Conservation (phyloP, 1,284 basidiomycete species). For the Cystobasidiaceae sp. region DNA sequence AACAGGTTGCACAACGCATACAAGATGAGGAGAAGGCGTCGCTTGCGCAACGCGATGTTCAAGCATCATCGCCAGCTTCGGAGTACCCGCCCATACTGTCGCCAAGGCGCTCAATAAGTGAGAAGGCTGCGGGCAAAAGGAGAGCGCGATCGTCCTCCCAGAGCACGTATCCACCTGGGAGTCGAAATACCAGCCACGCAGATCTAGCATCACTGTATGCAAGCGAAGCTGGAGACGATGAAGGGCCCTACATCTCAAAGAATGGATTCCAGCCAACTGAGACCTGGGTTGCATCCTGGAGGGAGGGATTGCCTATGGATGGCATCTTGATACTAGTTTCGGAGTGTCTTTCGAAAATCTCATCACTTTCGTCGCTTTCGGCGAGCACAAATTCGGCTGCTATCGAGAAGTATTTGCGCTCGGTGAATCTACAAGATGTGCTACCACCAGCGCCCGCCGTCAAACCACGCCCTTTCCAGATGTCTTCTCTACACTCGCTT, state of each 20-base stretch:
- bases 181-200: not conserved
- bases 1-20: conserved; percentile 13
- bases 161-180: conserved; percentile 3
- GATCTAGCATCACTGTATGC: conserved; percentile 1
- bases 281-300: conserved; percentile 84
- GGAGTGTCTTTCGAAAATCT: conserved; percentile 75
- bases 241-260: conserved; percentile 36
- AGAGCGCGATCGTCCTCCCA: conserved; percentile 9
- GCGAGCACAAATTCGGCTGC: conserved; percentile 55
- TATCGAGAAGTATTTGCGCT: conserved; percentile 54
- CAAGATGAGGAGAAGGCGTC: conserved; percentile 15
- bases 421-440: conserved; percentile 64
- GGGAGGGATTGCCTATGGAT: conserved; percentile 80
- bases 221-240: conserved; percentile 2
- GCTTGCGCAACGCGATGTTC: not conserved
- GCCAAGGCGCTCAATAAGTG: not conserved
- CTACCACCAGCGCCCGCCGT: conserved; percentile 63
- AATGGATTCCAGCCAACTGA: conserved; percentile 89
- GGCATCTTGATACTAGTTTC: conserved; percentile 74
- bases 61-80: not conserved
- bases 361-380: conserved; percentile 31
- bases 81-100: conserved; percentile 31
- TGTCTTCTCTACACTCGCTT: conserved; percentile 71
- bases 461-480: conserved; percentile 61
- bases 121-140: conserved; percentile 24